Evolutionary conservation across 192 early-diverging fungal genomes (phyloP).

Genomic region (Backusella circina): DNA sequence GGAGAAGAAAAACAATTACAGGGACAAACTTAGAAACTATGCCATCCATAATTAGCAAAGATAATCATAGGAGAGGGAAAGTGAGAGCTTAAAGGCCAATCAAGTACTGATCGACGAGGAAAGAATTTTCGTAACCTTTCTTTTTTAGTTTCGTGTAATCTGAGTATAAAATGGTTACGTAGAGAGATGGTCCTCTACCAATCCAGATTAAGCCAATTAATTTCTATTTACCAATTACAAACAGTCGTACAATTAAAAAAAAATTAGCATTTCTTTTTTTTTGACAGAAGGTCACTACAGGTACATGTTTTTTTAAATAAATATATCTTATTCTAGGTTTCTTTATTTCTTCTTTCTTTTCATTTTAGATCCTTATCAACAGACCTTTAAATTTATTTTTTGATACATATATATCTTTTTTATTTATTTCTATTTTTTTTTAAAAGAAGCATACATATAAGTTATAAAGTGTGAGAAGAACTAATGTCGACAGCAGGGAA

Average conservation of each 20-base stretch:
- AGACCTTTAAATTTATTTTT: neutral
- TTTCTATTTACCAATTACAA: neutral
- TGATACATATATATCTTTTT: neutral
- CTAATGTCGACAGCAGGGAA: neutral
- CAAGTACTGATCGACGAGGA: neutral
- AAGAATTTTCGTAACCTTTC: neutral
- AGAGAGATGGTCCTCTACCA: neutral
- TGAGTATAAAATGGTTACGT: neutral
- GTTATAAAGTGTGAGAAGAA: neutral
- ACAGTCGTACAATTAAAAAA: neutral
- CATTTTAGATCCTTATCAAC: neutral
- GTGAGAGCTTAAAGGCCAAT: neutral
- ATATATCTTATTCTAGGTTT: neutral
- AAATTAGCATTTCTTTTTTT: neutral
- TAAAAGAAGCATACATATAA: neutral
- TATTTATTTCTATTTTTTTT: neutral
- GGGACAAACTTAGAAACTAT: neutral
- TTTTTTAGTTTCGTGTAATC: neutral
- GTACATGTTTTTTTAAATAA: neutral
- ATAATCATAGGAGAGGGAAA: neutral
- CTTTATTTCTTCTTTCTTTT: neutral
- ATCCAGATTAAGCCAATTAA: neutral
- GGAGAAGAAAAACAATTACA: neutral
- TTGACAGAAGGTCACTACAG: neutral
- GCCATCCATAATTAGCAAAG: neutral